These are phyloP conservation scores for Globisporangium takayamanum DNA, from an alignment of 352 stramenopile genomes.

Conservation along the genomic window DNA sequence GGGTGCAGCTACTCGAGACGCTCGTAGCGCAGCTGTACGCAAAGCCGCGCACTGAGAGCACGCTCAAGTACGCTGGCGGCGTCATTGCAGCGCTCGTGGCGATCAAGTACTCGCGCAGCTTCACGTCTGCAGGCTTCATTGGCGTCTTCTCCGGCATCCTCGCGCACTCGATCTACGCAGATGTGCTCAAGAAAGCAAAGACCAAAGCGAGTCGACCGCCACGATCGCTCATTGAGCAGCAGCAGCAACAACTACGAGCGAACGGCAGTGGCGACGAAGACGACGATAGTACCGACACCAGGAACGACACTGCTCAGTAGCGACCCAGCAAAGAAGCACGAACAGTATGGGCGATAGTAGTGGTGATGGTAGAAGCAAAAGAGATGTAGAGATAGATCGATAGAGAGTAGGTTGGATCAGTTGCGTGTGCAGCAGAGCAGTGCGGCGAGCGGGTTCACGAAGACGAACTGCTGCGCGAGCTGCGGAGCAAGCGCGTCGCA, in stretches of 20 bases:
- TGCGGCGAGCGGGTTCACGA: constrained; percentile 37
- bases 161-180: constrained; percentile 63
- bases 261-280: background rate
- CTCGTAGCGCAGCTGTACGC: constrained; percentile 20
- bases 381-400: background rate
- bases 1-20: constrained; percentile 13
- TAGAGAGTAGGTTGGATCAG: background rate
- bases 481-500: constrained; percentile 20
- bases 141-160: constrained; percentile 60
- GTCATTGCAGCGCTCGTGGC: constrained; percentile 52
- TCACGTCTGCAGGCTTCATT: constrained; percentile 51
- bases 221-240: constrained; percentile 4
- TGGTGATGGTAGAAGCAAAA: background rate
- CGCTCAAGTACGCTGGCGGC: constrained; percentile 53
- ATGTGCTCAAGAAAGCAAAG: constrained; percentile 44
- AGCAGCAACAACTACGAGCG: constrained; percentile 4
- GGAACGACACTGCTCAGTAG: background rate
- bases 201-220: background rate
- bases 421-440: background rate
- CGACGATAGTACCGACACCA: background rate
- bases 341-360: background rate
- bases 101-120: constrained; percentile 50
- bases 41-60: constrained; percentile 36
- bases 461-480: constrained; percentile 26
- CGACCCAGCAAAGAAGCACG: background rate